A percentile compares a stretch with the other conserved stretches of the same genome.
These are phyloP conservation scores for Russula sp. DNA, from an alignment of 768 basidiomycete genomes.

Conservation along the genomic window DNA sequence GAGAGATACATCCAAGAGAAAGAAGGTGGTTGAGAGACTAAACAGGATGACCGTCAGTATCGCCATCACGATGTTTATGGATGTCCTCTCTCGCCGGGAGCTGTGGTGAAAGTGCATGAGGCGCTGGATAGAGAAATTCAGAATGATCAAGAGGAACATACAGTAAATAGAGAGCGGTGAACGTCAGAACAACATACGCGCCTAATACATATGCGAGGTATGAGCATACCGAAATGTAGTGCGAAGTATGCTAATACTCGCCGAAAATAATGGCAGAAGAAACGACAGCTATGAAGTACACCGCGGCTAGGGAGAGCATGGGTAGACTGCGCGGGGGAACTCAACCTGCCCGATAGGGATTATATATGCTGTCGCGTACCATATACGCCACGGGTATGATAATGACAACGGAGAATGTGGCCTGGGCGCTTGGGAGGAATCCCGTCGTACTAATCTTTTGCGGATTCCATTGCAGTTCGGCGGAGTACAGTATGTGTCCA, in stretches of 20 bases:
- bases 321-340: too few relatives aligned
- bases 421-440: too few relatives aligned
- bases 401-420: too few relatives aligned
- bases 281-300: not conserved
- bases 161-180: constrained; percentile 12
- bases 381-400: too few relatives aligned
- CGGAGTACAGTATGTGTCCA: too few relatives aligned
- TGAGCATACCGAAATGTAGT: not conserved
- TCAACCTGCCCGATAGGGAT: too few relatives aligned
- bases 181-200: constrained; percentile 1
- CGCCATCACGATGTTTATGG: not conserved
- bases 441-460: too few relatives aligned
- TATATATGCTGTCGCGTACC: too few relatives aligned
- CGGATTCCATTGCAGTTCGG: too few relatives aligned
- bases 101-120: not conserved
- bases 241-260: not conserved
- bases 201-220: not conserved
- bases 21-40: constrained; percentile 2
- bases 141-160: not conserved
- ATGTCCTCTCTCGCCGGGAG: constrained; percentile 5
- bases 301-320: constrained; percentile 1
- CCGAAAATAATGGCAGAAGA: constrained; percentile 4
- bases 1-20: constrained; percentile 4
- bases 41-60: constrained; percentile 15
- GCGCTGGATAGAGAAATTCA: not conserved